A percentile compares a stretch with the other conserved stretches of the same genome.
These are phyloP conservation scores for Nymphaea colorata DNA, from an alignment of 164 flowering plant genomes.

Conservation along the genomic window DNA sequence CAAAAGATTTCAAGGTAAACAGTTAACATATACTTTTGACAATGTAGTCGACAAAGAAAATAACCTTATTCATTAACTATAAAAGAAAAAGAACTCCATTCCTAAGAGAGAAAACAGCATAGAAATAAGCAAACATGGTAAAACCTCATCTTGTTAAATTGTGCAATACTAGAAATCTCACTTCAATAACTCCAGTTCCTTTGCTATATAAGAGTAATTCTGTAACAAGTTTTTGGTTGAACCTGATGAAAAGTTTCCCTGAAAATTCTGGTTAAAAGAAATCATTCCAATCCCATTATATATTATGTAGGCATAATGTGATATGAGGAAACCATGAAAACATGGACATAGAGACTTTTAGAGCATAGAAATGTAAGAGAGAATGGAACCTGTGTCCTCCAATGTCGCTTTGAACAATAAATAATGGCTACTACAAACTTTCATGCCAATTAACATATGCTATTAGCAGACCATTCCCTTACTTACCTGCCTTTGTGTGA, in stretches of 20 bases:
- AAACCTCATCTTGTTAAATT: too few species aligned
- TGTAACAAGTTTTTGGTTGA: not conserved
- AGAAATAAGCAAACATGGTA: too few species aligned
- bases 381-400: not conserved
- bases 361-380: not conserved
- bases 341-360: not conserved
- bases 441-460: too few species aligned
- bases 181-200: too few species aligned
- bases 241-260: not conserved
- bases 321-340: not conserved
- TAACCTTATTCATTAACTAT: not conserved
- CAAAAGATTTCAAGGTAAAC: conserved; percentile 2
- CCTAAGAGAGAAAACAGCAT: too few species aligned
- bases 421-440: too few species aligned
- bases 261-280: not conserved
- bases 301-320: not conserved
- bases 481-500: conserved; percentile 45
- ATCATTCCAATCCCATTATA: not conserved
- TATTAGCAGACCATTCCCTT: too few species aligned
- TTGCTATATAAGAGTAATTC: not conserved
- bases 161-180: too few species aligned
- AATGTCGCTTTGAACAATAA: too few species aligned
- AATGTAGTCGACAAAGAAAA: not conserved
- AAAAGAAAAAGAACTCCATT: too few species aligned
- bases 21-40: not conserved